A percentile compares a stretch with the other conserved stretches of the same genome.
Conservation (phyloP, 2,329 filamentous ascomycete genomes). For the Sporothrix brasiliensis region DNA sequence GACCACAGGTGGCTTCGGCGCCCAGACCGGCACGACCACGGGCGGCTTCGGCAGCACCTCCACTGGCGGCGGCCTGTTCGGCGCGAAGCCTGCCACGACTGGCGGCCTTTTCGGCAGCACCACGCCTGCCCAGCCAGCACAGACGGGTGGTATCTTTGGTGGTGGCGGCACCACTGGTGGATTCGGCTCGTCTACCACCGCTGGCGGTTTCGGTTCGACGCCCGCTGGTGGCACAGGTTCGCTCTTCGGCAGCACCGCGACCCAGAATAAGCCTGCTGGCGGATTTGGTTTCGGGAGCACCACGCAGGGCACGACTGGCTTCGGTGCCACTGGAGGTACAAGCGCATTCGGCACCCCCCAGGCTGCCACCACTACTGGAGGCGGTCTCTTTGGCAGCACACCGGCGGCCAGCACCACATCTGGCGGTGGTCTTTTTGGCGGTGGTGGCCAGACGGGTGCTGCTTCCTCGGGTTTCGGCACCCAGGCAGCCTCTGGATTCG, state of each 20-base stretch:
- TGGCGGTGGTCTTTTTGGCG: conserved; percentile 32
- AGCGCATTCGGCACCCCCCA: conserved; percentile 38
- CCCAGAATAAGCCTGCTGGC: conserved; percentile 40
- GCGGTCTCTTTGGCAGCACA: conserved; percentile 51
- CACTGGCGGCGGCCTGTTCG: conserved; percentile 47
- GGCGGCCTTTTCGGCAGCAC: conserved; percentile 47
- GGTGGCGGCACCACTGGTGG: conserved; percentile 35
- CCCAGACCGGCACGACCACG: conserved; percentile 33
- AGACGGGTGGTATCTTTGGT: conserved; percentile 24
- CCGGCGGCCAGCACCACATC: conserved; percentile 37
- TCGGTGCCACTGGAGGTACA: conserved; percentile 47
- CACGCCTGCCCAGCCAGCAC: conserved; percentile 22
- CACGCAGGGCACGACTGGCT: conserved; percentile 46
- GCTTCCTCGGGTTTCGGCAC: conserved; percentile 49
- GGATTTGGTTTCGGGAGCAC: conserved; percentile 38
- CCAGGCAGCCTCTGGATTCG: conserved; percentile 38
- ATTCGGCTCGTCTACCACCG: conserved; percentile 37
- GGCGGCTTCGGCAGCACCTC: conserved; percentile 47
- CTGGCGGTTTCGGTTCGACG: conserved; percentile 38
- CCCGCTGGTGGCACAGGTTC: conserved; percentile 39
- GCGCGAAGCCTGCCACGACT: conserved; percentile 34
- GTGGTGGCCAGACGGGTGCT: conserved; percentile 16
- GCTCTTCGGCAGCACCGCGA: conserved; percentile 39
- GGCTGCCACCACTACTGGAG: conserved; percentile 39
- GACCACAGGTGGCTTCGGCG: conserved; percentile 45